Conservation (phyloP, 139 green algal genomes). For the Pseudopediastrum boryanum region DNA sequence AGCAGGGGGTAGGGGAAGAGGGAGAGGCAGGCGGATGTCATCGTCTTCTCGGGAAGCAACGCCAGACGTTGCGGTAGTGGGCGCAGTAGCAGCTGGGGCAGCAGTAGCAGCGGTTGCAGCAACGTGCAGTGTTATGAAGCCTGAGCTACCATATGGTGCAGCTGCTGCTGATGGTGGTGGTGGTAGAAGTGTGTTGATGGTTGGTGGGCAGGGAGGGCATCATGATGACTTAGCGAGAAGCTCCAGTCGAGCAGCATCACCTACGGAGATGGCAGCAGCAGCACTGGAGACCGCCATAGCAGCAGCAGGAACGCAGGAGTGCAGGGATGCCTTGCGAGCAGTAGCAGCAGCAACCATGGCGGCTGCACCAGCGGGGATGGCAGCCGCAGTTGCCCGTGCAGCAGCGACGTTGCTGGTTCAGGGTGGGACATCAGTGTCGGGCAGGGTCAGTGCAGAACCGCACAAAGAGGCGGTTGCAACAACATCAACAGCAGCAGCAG, state of each 20-base stretch:
- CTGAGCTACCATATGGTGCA: constrained; percentile 2
- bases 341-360: constrained; percentile 16
- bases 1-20: neutral
- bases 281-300: constrained; percentile 15
- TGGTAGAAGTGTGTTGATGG: neutral
- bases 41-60: neutral
- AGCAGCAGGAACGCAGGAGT: neutral
- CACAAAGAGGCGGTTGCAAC: neutral
- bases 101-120: neutral
- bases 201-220: neutral
- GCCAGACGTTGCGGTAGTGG: neutral
- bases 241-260: too few species aligned
- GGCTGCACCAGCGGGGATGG: neutral
- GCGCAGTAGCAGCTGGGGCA: neutral
- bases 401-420: neutral
- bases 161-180: neutral
- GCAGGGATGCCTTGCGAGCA: neutral
- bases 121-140: neutral
- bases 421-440: neutral
- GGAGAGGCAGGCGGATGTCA: neutral
- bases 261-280: constrained; percentile 2
- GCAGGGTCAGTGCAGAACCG: too few species aligned
- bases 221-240: neutral
- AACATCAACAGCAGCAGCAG: neutral
- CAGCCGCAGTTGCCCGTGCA: neutral